phyloP scores from a whole-genome alignment of 257 asterid genomes.

The Henckelia pumila region DNA sequence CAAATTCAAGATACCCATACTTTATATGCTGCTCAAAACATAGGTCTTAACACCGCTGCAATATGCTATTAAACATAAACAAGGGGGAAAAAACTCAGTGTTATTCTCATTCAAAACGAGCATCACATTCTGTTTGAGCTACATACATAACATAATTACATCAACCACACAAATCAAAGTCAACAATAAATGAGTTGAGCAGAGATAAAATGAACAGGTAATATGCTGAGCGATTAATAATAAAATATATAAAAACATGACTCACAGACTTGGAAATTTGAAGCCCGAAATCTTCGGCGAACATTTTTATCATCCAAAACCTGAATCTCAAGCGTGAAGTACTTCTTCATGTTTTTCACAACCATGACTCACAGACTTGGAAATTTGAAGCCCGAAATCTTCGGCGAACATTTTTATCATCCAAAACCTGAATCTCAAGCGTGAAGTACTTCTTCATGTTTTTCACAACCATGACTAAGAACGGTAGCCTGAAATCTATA shows the following conservation, averaged over 20 bases:
- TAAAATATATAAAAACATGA: conserved; percentile 30
- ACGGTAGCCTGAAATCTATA: conserved; percentile 93
- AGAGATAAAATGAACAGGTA: conserved; percentile 1
- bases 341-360: too few relatives aligned
- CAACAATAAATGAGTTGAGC: conserved; percentile 2
- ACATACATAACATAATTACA: not conserved
- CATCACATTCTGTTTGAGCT: not conserved
- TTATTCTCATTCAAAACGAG: not conserved
- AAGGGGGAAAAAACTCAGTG: conserved; percentile 5
- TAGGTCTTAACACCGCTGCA: not conserved
- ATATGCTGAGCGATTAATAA: not conserved
- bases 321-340: too few relatives aligned
- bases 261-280: too few relatives aligned
- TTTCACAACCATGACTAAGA: conserved; percentile 84
- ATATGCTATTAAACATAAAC: not conserved
- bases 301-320: too few relatives aligned
- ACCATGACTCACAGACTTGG: conserved; percentile 93
- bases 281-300: too few relatives aligned
- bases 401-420: conserved; percentile 94
- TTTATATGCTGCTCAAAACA: not conserved
- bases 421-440: conserved; percentile 95
- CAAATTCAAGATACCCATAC: not conserved
- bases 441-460: conserved; percentile 89
- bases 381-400: conserved; percentile 95
- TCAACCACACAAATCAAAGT: conserved; percentile 7